These are phyloP conservation scores for Chondrus crispus DNA, from an alignment of 23 red algal genomes.

Conservation along the genomic window DNA sequence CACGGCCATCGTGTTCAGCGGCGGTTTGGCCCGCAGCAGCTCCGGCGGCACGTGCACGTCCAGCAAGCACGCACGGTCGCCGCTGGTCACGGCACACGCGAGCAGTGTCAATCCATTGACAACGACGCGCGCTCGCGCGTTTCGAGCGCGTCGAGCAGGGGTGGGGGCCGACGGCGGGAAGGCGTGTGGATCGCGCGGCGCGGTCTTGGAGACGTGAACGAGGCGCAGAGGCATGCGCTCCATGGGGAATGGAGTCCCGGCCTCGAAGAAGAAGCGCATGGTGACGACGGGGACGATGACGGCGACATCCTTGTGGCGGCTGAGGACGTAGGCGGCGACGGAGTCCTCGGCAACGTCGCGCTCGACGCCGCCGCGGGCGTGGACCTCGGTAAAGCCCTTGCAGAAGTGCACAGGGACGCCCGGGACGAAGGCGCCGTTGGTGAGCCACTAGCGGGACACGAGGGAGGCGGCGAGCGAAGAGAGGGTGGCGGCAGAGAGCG, in stretches of 20 bases:
- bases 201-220: no score
- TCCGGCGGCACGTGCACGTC: not conserved
- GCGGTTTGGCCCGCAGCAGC: constrained; percentile 16
- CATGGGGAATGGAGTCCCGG: constrained; percentile 19
- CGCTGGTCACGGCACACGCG: not conserved
- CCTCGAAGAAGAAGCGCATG: constrained; percentile 26
- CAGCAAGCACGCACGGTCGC: not conserved
- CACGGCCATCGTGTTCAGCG: constrained; percentile 2
- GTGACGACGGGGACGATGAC: not conserved
- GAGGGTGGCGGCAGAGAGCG: not conserved
- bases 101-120: not conserved
- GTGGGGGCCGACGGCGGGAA: no score
- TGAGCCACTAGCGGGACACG: constrained; percentile 41
- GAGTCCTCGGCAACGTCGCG: not conserved
- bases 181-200: not conserved
- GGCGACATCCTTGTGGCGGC: not conserved
- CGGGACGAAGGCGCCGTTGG: constrained; percentile 45
- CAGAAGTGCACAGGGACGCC: constrained; percentile 51
- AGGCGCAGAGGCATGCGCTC: constrained; percentile 20
- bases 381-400: constrained; percentile 37
- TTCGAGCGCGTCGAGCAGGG: not conserved
- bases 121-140: not conserved
- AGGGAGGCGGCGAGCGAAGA: constrained; percentile 9
- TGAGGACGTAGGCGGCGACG: constrained; percentile 20
- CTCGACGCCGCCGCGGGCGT: constrained; percentile 17